Percentiles rank a stretch among this genome's conserved stretches.
Evolutionary conservation across 192 early-diverging fungal genomes (phyloP).

Genomic region (Geranomyces variabilis): DNA sequence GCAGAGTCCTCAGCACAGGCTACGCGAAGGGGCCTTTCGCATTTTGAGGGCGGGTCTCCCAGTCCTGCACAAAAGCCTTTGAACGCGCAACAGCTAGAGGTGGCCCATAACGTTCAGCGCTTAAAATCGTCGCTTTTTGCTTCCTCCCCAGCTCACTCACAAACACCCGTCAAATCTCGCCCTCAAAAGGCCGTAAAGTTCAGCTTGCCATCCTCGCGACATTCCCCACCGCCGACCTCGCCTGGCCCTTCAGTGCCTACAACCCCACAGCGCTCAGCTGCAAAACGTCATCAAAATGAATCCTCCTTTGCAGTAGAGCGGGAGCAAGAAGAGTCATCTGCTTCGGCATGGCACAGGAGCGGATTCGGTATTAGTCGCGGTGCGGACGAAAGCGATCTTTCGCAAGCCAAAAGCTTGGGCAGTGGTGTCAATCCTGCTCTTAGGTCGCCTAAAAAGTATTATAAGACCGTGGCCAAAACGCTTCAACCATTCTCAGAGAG

Average conservation of each 20-base stretch:
- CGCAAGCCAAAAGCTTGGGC: too few relatives aligned
- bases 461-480: not conserved
- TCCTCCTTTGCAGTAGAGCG: too few relatives aligned
- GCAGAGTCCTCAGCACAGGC: too few relatives aligned
- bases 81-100: slow-evolving; percentile 26
- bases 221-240: too few relatives aligned
- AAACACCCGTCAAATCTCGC: not conserved
- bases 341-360: not conserved
- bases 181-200: not conserved
- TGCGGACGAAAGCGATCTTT: too few relatives aligned
- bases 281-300: too few relatives aligned
- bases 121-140: slow-evolving; percentile 39
- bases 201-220: not conserved
- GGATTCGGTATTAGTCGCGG: not conserved
- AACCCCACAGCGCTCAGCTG: too few relatives aligned
- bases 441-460: slow-evolving; percentile 38
- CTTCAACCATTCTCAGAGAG: slow-evolving; percentile 17
- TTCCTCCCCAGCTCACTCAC: not conserved
- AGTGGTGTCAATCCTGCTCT: not conserved
- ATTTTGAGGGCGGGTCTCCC: not conserved
- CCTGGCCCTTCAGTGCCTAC: too few relatives aligned
- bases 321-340: not conserved
- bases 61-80: not conserved
- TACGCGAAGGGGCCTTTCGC: too few relatives aligned
- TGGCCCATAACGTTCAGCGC: slow-evolving; percentile 35